phyloP scores from a whole-genome alignment of 2,329 filamentous ascomycete genomes.

The Pseudogymnoascus sp. region DNA sequence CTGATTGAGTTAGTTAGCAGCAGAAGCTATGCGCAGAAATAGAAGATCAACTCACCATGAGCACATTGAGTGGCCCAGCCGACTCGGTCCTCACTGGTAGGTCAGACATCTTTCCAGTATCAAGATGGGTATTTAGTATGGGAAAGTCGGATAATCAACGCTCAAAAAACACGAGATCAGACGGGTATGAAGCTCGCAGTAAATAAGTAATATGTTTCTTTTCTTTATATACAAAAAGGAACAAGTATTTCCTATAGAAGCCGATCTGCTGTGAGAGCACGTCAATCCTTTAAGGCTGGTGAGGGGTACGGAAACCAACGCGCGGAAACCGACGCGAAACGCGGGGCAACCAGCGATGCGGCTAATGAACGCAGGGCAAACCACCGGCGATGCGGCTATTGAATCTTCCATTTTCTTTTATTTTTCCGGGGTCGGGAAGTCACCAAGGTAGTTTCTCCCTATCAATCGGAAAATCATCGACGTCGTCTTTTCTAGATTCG shows the following conservation, averaged over 20 bases:
- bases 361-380: background rate
- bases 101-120: background rate
- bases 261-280: background rate
- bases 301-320: background rate
- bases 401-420: background rate
- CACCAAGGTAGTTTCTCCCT: background rate
- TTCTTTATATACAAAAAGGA: constrained; percentile 3
- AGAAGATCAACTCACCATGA: constrained; percentile 21
- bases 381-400: background rate
- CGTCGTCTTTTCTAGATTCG: background rate
- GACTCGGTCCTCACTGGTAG: background rate
- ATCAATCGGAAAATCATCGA: background rate
- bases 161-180: background rate
- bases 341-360: background rate
- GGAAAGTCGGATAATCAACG: background rate
- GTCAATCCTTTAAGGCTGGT: background rate
- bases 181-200: background rate
- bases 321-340: background rate
- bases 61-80: constrained; percentile 23
- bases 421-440: background rate
- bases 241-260: background rate
- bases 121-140: background rate
- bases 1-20: constrained; percentile 23
- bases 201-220: background rate
- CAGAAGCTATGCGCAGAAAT: too few relatives aligned